phyloP scores from a whole-genome alignment of 2,329 filamentous ascomycete genomes.

The Raffaelea ambrosiae region DNA sequence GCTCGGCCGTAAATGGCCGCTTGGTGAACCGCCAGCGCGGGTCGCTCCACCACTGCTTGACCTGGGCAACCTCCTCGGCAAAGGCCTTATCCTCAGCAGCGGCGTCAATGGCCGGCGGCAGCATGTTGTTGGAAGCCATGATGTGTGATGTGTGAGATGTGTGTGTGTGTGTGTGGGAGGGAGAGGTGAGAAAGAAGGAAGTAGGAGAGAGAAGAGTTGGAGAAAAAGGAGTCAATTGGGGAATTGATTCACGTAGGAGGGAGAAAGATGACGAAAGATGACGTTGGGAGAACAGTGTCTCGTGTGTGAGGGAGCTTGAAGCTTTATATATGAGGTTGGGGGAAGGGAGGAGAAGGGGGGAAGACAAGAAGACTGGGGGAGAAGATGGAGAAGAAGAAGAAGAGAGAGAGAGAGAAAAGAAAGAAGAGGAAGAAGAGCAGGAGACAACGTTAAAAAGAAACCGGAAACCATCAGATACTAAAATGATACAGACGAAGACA shows the following conservation, averaged over 20 bases:
- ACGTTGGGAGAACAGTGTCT: too few species aligned
- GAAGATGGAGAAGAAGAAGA: slow-evolving; percentile 1
- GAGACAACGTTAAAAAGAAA: slow-evolving; percentile 1
- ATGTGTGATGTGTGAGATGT: slow-evolving; percentile 21
- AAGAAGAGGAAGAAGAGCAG: slow-evolving; percentile 2
- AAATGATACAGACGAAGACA: neutral
- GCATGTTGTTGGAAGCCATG: slow-evolving; percentile 58
- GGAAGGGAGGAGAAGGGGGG: too few species aligned
- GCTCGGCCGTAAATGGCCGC: slow-evolving; percentile 88
- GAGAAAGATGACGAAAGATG: too few species aligned
- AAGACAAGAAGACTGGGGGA: slow-evolving; percentile 2
- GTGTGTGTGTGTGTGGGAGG: slow-evolving; percentile 10
- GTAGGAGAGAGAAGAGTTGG: slow-evolving; percentile 1
- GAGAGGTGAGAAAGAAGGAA: slow-evolving; percentile 1
- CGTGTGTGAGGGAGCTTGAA: too few species aligned
- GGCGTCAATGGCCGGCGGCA: slow-evolving; percentile 46
- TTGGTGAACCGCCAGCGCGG: slow-evolving; percentile 89
- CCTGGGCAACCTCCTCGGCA: slow-evolving; percentile 72
- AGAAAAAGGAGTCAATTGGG: neutral
- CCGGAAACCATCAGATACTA: neutral
- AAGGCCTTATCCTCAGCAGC: slow-evolving; percentile 58
- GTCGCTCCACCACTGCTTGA: slow-evolving; percentile 92
- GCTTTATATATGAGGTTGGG: too few species aligned
- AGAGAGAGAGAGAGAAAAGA: neutral
- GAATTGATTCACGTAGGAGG: neutral